Percentiles rank a stretch among this genome's conserved stretches.
These are phyloP conservation scores for Diaporthe humulicola DNA, from an alignment of 2,329 filamentous ascomycete species.

Conservation along the genomic window DNA sequence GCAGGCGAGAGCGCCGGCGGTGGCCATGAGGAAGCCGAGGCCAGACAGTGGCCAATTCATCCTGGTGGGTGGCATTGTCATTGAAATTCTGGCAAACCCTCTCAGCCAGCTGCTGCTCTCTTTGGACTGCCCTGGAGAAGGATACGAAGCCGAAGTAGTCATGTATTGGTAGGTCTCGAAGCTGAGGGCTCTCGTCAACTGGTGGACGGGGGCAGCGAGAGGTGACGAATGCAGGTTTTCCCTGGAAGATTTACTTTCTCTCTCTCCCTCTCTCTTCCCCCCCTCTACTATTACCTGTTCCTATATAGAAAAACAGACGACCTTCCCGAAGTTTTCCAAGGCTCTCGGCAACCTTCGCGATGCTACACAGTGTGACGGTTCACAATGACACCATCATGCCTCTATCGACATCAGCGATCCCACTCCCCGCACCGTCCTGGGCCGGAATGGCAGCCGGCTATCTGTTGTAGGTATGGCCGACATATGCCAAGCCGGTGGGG, in stretches of 20 bases:
- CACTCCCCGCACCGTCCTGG: conserved; percentile 14
- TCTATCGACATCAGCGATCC: conserved; percentile 5
- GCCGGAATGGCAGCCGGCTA: background rate
- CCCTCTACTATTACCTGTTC: background rate
- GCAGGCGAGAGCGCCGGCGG: conserved; percentile 4
- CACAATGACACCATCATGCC: conserved; percentile 1
- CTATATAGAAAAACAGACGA: background rate
- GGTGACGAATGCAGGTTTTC: no score
- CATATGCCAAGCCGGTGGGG: conserved; percentile 20
- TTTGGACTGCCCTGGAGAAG: background rate
- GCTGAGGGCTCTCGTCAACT: background rate
- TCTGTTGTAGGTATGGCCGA: background rate
- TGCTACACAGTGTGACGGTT: background rate
- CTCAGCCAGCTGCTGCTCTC: background rate
- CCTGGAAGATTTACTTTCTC: background rate
- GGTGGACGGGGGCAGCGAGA: no score
- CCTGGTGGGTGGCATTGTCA: background rate
- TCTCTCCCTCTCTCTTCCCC: no score
- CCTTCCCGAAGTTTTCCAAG: background rate
- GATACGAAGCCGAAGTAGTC: background rate
- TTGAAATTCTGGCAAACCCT: background rate
- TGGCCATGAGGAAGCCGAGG: background rate
- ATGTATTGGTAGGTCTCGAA: background rate
- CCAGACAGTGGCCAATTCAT: background rate
- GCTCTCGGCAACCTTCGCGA: background rate